Evolutionary conservation across 2,329 filamentous ascomycete species (phyloP).

Genomic region (Cordyceps farinosa): DNA sequence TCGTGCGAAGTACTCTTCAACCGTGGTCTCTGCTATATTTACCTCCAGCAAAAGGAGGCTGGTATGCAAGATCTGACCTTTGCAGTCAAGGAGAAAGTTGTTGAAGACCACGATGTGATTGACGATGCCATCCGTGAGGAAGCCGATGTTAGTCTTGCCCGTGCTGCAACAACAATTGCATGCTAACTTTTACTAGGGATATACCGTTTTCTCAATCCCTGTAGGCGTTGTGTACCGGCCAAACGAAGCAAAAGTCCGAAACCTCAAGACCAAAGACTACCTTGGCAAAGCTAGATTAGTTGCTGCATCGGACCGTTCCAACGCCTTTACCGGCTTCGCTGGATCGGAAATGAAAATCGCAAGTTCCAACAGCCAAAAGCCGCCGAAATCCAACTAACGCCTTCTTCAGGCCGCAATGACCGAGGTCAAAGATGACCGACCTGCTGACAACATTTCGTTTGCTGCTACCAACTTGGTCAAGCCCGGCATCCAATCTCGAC

Average conservation of each 20-base stretch:
- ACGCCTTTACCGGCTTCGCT: conserved; percentile 78
- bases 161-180: conserved; percentile 21
- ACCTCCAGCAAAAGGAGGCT: conserved; percentile 84
- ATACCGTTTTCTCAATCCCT: conserved; percentile 97
- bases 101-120: conserved; percentile 95
- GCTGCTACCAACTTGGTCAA: conserved; percentile 92
- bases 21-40: conserved; percentile 94
- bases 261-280: conserved; percentile 96
- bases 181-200: conserved; percentile 59
- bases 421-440: conserved; percentile 71
- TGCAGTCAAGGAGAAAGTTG: conserved; percentile 92
- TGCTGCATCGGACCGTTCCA: conserved; percentile 76
- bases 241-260: conserved; percentile 97
- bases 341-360: conserved; percentile 76
- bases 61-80: conserved; percentile 89
- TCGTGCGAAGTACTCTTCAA: conserved; percentile 98
- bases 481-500: conserved; percentile 72
- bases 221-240: conserved; percentile 93
- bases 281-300: conserved; percentile 93
- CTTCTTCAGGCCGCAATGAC: conserved; percentile 44
- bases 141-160: conserved; percentile 65
- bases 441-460: conserved; percentile 80
- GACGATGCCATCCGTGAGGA: conserved; percentile 93
- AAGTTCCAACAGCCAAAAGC: conserved; percentile 26
- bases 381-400: neutral